Base-by-base conservation (phyloP, 176 grass and related monocot species). In the Phoenix dactylifera region DNA sequence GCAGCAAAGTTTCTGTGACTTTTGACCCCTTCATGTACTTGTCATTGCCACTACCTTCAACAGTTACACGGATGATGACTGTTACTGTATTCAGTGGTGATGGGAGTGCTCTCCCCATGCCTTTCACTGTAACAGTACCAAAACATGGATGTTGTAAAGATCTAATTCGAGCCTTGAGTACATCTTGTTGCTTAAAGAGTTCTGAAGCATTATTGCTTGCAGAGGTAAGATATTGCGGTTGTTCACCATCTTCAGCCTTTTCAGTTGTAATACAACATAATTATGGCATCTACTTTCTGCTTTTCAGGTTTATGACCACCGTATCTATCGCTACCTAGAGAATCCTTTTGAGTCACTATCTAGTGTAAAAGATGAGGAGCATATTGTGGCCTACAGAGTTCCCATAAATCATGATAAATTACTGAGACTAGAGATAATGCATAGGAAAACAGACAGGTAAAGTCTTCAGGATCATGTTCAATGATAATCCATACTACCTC, bases 1-100 rank as follows among this genome's bases (percentile, higher is more conserved):
- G 93, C 75, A 65, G 70, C 44, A 98, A 98, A 76, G 80, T 98
- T 24, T 98, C 93, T 24, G 88, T 98, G 69, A 92, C 88, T 55
- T 98, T 92, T 74, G 93, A 98, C 28, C 93, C 93, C 26, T 98
- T 98, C 77, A 92, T 98, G 88, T 86, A 98, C 70, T 89, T 98
- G 58, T 92, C 93, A 16, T 72, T 98, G 54, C 93, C 93, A 67
- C 69, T 98, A 18, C 87, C 93, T 32, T 92, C 93, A 73, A 89
- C 81, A 29, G 64, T 52, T 77, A 92, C 81, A 55, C 62, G 93
- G 60, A 83, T 83, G 63, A 98, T 98, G 54, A 98, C 79, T 28
- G 76, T 98, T 32, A 89, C 93, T 32, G 53, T 98, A 68, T 89
- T 98, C 52, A 98, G 84, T 80, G 81, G 88, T 64, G 79, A 55